Evolutionary conservation across 352 stramenopile genomes (phyloP).

Genomic region (Phytophthora syringae): DNA sequence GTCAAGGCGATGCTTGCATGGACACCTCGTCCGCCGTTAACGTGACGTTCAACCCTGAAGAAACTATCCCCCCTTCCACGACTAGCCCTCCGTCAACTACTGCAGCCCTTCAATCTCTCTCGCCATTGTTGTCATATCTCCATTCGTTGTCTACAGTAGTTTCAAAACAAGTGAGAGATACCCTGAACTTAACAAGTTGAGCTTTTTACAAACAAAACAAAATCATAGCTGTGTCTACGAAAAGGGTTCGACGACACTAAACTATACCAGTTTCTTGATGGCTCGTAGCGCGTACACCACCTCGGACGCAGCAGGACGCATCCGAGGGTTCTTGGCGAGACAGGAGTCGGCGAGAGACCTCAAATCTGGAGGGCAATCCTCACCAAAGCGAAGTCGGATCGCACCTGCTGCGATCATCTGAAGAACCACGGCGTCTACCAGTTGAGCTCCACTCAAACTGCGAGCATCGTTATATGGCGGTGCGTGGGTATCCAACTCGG

Average conservation of each 20-base stretch:
- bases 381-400: conserved; percentile 36
- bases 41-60: too few species aligned
- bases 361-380: conserved; percentile 44
- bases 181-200: too few species aligned
- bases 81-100: conserved; percentile 5
- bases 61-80: conserved; percentile 5
- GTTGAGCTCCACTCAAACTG: conserved; percentile 21
- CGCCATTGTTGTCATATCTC: too few species aligned
- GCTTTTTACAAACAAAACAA: not conserved
- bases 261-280: conserved; percentile 35
- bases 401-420: conserved; percentile 41
- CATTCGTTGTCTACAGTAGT: too few species aligned
- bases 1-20: too few species aligned
- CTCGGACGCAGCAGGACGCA: conserved; percentile 53
- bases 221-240: not conserved
- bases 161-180: not conserved
- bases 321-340: conserved; percentile 39
- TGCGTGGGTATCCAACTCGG: conserved; percentile 51
- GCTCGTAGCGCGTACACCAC: conserved; percentile 54
- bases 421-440: conserved; percentile 47
- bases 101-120: too few species aligned
- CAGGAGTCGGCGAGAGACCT: conserved; percentile 44
- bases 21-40: too few species aligned
- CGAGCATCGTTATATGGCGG: conserved; percentile 44
- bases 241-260: not conserved